Evolutionary conservation across 179 eudicot species (phyloP).

Genomic region (Nepenthes alata): DNA sequence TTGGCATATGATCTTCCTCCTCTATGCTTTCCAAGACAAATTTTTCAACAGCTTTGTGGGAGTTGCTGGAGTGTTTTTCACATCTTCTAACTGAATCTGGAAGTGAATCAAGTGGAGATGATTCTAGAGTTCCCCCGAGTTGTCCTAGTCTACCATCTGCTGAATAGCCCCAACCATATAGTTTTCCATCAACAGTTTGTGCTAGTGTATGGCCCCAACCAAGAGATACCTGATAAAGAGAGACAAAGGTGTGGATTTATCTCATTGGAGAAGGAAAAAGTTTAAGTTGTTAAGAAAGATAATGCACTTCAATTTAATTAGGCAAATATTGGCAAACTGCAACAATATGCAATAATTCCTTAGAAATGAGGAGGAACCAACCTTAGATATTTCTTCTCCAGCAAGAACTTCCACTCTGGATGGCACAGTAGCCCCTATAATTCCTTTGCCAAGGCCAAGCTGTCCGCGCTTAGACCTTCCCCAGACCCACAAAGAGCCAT

Average conservation of each 20-base stretch:
- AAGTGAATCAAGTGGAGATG: constrained; percentile 53
- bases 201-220: constrained; percentile 99
- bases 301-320: background rate
- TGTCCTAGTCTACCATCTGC: constrained; percentile 89
- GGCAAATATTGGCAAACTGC: background rate
- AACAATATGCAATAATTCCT: constrained; percentile 24
- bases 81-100: constrained; percentile 15
- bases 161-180: constrained; percentile 96
- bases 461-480: constrained; percentile 97
- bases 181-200: constrained; percentile 51
- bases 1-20: constrained; percentile 92
- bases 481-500: constrained; percentile 98
- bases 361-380: constrained; percentile 37
- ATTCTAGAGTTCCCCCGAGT: constrained; percentile 35
- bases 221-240: constrained; percentile 50
- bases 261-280: background rate
- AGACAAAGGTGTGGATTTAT: constrained; percentile 4
- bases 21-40: constrained; percentile 61
- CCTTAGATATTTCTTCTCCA: constrained; percentile 74
- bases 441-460: constrained; percentile 74
- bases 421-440: constrained; percentile 52
- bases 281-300: background rate
- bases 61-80: constrained; percentile 23
- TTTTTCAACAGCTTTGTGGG: constrained; percentile 55
- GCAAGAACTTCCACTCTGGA: constrained; percentile 62